Conservation (phyloP, 495 filamentous ascomycete genomes). For the Hypoxylon cercidicola region DNA sequence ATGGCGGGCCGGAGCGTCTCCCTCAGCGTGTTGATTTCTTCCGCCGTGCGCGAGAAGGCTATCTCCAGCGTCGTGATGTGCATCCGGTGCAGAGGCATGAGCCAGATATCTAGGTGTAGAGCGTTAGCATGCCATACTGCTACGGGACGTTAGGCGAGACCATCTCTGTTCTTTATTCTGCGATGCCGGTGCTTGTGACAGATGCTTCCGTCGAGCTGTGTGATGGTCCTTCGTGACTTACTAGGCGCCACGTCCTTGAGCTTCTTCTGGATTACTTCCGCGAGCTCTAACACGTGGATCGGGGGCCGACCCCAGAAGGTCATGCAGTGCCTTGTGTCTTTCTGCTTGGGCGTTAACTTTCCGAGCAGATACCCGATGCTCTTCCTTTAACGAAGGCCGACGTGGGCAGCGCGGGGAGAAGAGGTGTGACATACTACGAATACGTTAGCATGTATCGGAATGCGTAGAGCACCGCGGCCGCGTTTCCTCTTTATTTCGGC, state of each 20-base stretch:
- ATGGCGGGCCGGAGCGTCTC: slow-evolving; percentile 60
- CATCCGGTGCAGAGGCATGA: slow-evolving; percentile 78
- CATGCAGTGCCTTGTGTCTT: slow-evolving; percentile 81
- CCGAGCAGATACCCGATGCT: slow-evolving; percentile 9
- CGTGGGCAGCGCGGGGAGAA: neutral
- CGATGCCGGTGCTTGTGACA: neutral
- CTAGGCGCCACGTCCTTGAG: slow-evolving; percentile 71
- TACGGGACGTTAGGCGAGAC: neutral
- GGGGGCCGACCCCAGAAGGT: slow-evolving; percentile 90
- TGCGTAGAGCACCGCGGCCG: neutral
- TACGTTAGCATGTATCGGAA: slow-evolving; percentile 11
- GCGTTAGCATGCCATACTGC: slow-evolving; percentile 11
- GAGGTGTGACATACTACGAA: slow-evolving; percentile 28
- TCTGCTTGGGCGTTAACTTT: slow-evolving; percentile 27
- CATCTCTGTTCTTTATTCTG: neutral
- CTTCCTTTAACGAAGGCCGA: neutral
- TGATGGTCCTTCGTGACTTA: slow-evolving; percentile 51
- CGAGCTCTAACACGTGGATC: slow-evolving; percentile 69
- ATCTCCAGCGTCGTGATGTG: slow-evolving; percentile 91
- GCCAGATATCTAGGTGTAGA: slow-evolving; percentile 79
- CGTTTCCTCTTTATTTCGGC: neutral
- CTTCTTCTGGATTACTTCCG: slow-evolving; percentile 72
- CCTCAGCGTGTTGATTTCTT: slow-evolving; percentile 70
- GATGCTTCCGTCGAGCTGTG: neutral
- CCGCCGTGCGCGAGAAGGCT: slow-evolving; percentile 71